Percentiles rank a stretch among this genome's conserved stretches.
Evolutionary conservation across 352 stramenopile species (phyloP).

Genomic region (Globisporangium canariense): DNA sequence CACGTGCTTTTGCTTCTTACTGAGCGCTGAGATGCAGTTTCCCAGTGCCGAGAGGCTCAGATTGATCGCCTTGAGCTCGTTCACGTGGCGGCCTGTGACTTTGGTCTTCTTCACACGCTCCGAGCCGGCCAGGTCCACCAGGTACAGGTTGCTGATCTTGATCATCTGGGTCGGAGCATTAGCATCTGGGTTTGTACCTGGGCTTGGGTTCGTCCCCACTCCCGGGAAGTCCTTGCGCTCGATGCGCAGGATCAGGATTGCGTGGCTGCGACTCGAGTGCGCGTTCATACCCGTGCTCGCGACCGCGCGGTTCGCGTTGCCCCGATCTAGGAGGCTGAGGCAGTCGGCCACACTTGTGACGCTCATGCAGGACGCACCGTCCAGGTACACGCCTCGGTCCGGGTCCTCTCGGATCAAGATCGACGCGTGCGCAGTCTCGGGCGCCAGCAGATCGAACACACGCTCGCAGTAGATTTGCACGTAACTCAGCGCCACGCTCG

Average conservation of each 20-base stretch:
- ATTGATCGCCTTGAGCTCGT: slow-evolving; percentile 73
- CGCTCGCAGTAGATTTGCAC: slow-evolving; percentile 83
- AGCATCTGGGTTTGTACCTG: not conserved
- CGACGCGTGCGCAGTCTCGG: slow-evolving; percentile 30
- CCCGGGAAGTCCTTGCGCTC: slow-evolving; percentile 57
- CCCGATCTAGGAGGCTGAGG: slow-evolving; percentile 35
- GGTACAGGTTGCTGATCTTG: slow-evolving; percentile 55
- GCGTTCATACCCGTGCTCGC: slow-evolving; percentile 87
- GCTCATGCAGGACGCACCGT: slow-evolving; percentile 41
- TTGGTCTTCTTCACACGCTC: slow-evolving; percentile 69
- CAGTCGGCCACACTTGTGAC: slow-evolving; percentile 48
- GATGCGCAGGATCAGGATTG: slow-evolving; percentile 81
- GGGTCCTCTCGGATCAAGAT: slow-evolving; percentile 65
- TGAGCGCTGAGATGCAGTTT: slow-evolving; percentile 72
- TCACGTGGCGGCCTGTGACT: slow-evolving; percentile 53
- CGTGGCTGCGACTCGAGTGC: slow-evolving; percentile 81
- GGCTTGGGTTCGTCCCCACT: not conserved
- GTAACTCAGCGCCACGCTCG: slow-evolving; percentile 60
- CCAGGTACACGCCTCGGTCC: slow-evolving; percentile 63
- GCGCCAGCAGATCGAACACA: slow-evolving; percentile 66
- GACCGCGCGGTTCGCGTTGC: slow-evolving; percentile 69
- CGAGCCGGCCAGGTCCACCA: slow-evolving; percentile 72
- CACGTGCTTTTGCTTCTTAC: slow-evolving; percentile 54
- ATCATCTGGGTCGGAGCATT: slow-evolving; percentile 27
- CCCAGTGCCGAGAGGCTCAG: slow-evolving; percentile 67